Base-by-base conservation (phyloP, 495 filamentous ascomycete genomes). In the Penicillium silybi region DNA sequence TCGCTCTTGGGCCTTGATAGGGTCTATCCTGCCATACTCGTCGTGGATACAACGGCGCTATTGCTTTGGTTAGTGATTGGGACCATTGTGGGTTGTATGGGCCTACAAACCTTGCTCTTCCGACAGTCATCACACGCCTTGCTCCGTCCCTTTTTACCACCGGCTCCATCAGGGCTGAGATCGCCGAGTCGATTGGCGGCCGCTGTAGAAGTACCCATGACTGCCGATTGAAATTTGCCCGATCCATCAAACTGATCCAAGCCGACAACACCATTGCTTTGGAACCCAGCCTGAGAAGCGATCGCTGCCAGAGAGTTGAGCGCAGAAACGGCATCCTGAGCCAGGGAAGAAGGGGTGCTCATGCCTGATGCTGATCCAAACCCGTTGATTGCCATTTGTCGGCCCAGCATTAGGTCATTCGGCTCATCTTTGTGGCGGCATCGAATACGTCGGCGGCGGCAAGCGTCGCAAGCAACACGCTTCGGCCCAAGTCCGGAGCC, bases 21-120 rank as follows among this genome's bases (percentile, higher is more conserved):
- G 82, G 57, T 87, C 84, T 26, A 86, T 76, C 46, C 81, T 73
- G 32, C 84, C 84, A 55, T 78, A 74, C 49, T 82, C 81, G 53
- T 86, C 82, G 53, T 87, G 84, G 20, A 87, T 83, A 57, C 84
- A 87, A 54, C 84, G 81, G 46, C 84, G 82, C 84, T 87, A 58
- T 58, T 52, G 13, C n/a, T 4, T 8, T 2, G 22, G 6, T 23
- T 34, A 41, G 39, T n/a, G 4, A 13, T 17, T 8, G 9, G 18
- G 8, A 34, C 10, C 37, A 20, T 3, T n/a, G n/a, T 17, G 19
- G 5, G n/a, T 0, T 17, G 10, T 7, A 20, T 19, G 13, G 13
- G 20, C 41, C 22, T 13, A 59, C 64, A 58, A 54, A 85, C 83
- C 79, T 86, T 86, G 73, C 81, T 84, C 62, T 81, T 85, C 17